Evolutionary conservation across 495 filamentous ascomycete species (phyloP), one percentile per base, ranked within the genome.

Genomic region (Pseudevernia furfuracea): DNA sequence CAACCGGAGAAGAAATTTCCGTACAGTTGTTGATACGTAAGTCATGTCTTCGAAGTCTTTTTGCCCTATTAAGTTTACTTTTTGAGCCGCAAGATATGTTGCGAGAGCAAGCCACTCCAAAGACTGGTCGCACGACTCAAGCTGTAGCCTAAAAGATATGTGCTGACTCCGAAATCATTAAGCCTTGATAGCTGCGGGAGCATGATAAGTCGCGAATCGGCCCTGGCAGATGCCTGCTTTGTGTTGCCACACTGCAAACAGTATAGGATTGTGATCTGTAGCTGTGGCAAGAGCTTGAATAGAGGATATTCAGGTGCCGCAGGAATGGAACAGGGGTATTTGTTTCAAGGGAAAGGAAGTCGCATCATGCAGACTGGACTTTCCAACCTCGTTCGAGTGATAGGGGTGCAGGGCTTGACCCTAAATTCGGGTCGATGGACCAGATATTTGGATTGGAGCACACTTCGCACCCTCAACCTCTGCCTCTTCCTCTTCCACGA

Each of bases 401-500:
- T 52, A 17, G 10, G 6, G 15, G 25, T 52, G 48, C 23, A 52
- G 10, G 25, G 28, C 48, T 52, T 30, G 48, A 28, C 30, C 48
- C 4, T 17, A n/a, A 48, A 25, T 23, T 48, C 34, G 34, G 8
- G 44, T 23, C 1, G n/a, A 46, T 46, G 23, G 44, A 46, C 21
- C n/a, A 48, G 9, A 52, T 52, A 17, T 30, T 30, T 19, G 11
- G 2, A 17, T 4, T 52, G 1, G 23, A 38, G 10, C 19, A 25
- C 19, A 32, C 2, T 43, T 9, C 55, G 23, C 44, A 23, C 62
- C 71, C 69, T 66, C 79, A 74, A 32, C 82, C 73, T 62, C 80
- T 73, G 34, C 82, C 82, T 61, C 82, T 77, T 23, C 79, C 80
- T 69, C 84, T 79, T 23, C 82, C 83, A 12, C 81, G 74, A 28